These are phyloP conservation scores for Sphaerosporella brunnea DNA, from an alignment of 495 filamentous ascomycete species.

Conservation along the genomic window DNA sequence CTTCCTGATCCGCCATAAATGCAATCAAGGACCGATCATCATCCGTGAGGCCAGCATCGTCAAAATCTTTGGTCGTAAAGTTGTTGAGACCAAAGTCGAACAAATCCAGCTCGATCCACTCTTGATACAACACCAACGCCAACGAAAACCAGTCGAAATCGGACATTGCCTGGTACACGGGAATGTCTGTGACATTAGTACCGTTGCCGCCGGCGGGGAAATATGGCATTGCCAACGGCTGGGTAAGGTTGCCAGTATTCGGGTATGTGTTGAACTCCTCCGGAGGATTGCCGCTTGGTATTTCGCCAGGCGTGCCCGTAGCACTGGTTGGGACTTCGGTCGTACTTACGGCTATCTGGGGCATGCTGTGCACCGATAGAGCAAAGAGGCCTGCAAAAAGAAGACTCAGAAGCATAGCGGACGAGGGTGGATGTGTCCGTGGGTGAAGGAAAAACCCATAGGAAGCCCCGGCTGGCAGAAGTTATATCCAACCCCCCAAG, in stretches of 20 bases:
- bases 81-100: conserved; percentile 62
- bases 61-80: conserved; percentile 56
- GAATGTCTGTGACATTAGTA: conserved; percentile 52
- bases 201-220: conserved; percentile 57
- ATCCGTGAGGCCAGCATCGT: conserved; percentile 43
- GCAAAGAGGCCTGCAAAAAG: neutral
- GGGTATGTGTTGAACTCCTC: conserved; percentile 35
- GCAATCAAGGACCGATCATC: conserved; percentile 55
- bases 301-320: conserved; percentile 14
- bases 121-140: conserved; percentile 54
- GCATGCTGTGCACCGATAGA: neutral
- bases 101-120: conserved; percentile 76
- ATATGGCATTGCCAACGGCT: conserved; percentile 52
- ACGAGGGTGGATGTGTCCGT: neutral
- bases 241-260: conserved; percentile 47
- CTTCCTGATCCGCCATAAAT: conserved; percentile 76
- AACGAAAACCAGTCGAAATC: conserved; percentile 65
- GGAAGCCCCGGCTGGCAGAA: neutral
- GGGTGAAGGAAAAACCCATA: neutral
- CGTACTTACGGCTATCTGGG: neutral
- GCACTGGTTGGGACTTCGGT: conserved; percentile 8
- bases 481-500: neutral
- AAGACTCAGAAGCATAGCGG: neutral
- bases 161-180: conserved; percentile 51
- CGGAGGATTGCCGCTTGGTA: conserved; percentile 12